Conservation (phyloP, 1,284 basidiomycete species). For the Tilletia walkeri region DNA sequence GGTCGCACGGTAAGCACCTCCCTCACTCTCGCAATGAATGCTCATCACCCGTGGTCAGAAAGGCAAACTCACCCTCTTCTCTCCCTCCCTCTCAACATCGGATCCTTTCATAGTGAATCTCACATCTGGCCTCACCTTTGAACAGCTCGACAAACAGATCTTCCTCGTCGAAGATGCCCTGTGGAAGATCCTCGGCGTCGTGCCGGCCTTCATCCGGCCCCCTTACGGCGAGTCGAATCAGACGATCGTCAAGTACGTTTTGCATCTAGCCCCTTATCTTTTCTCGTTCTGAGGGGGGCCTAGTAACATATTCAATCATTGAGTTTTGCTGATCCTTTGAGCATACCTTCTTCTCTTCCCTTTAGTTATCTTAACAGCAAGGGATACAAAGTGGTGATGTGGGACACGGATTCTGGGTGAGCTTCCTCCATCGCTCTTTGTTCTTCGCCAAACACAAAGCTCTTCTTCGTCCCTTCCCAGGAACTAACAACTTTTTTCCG, state of each 20-base stretch:
- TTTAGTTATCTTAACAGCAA: background rate
- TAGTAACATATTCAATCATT: too few species aligned
- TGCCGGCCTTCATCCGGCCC: constrained; percentile 22
- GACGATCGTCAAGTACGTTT: background rate
- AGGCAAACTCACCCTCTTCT: background rate
- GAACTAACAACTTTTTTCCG: too few species aligned
- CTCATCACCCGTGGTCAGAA: background rate
- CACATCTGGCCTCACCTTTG: constrained; percentile 13
- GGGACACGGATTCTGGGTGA: constrained; percentile 14
- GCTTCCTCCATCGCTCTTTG: too few species aligned
- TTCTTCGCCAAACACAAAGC: too few species aligned
- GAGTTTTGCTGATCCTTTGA: too few species aligned
- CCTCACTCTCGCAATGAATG: too few species aligned
- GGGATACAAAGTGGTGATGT: constrained; percentile 19
- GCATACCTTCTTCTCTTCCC: too few species aligned
- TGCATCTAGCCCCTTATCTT: too few species aligned
- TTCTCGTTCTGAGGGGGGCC: too few species aligned
- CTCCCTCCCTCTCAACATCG: background rate
- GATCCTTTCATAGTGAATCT: background rate
- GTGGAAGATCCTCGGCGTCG: constrained; percentile 26
- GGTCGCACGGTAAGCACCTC: constrained; percentile 15
- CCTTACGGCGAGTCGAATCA: constrained; percentile 17
- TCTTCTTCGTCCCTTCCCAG: too few species aligned
- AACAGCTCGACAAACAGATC: constrained; percentile 21
- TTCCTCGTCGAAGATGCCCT: constrained; percentile 25